A percentile compares a stretch with the other conserved stretches of the same genome.
Evolutionary conservation across 2,329 filamentous ascomycete genomes (phyloP).

Genomic region (Epicoccum sorghinum): DNA sequence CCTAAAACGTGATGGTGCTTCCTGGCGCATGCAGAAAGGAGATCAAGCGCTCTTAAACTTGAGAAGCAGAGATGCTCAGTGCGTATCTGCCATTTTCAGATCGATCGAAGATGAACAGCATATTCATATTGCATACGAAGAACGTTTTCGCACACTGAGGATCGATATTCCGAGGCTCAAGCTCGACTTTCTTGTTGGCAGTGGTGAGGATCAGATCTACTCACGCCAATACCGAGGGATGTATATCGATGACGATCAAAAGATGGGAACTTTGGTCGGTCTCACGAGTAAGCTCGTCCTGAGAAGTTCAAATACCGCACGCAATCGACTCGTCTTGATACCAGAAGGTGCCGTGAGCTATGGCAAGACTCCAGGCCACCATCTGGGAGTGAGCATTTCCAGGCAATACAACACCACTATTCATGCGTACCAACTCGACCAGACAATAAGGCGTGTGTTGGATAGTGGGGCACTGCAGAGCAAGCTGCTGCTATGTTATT

Average conservation of each 20-base stretch:
- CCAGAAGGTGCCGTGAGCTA: constrained; percentile 20
- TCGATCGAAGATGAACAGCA: not conserved
- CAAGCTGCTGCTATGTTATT: constrained; percentile 57
- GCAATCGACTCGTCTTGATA: constrained; percentile 49
- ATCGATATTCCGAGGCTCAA: constrained; percentile 26
- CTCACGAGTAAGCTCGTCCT: constrained; percentile 31
- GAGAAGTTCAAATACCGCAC: constrained; percentile 14
- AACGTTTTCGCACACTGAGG: not conserved
- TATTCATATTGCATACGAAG: not conserved
- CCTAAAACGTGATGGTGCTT: not conserved
- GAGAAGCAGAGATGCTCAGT: no score
- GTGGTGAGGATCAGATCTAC: constrained; percentile 11
- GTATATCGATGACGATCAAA: constrained; percentile 33
- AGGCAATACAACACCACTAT: constrained; percentile 26
- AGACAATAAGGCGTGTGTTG: constrained; percentile 55
- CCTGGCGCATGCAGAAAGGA: not conserved
- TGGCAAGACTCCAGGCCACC: not conserved
- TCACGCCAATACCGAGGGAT: constrained; percentile 37
- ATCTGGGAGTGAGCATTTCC: constrained; percentile 21
- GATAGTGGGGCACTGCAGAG: constrained; percentile 60
- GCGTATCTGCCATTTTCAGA: no score
- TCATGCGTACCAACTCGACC: constrained; percentile 59
- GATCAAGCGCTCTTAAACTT: not conserved
- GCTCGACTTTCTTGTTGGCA: constrained; percentile 17
- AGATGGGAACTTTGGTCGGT: constrained; percentile 31